Evolutionary conservation across 75 land plant species (phyloP).

Genomic region (Cunninghamia lanceolata): DNA sequence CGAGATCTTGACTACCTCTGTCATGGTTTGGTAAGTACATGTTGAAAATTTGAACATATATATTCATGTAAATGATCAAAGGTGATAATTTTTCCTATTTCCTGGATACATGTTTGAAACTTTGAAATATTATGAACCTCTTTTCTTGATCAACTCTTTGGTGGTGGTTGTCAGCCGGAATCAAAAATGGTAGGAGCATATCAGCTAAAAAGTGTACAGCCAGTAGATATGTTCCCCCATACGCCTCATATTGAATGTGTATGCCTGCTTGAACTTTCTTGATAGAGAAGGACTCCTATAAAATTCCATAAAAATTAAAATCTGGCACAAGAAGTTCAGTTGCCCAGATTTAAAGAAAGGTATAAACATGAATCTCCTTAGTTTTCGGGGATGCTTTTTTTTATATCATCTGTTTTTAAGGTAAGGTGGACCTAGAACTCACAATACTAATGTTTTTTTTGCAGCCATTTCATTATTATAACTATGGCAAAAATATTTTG

Average conservation of each 20-base stretch:
- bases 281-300: conserved; percentile 1
- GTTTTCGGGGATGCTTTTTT: not conserved
- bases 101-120: not conserved
- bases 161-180: conserved; percentile 35
- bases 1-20: conserved; percentile 91
- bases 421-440: not conserved
- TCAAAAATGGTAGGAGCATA: conserved; percentile 58
- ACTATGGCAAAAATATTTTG: not conserved
- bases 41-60: not conserved
- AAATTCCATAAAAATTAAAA: not conserved
- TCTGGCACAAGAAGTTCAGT: not conserved
- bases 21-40: conserved; percentile 66
- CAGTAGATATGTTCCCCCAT: conserved; percentile 99
- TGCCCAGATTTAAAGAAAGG: not conserved
- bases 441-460: not conserved
- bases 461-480: not conserved
- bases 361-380: not conserved
- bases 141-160: not conserved
- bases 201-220: conserved; percentile 63
- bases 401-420: not conserved
- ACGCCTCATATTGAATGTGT: conserved; percentile 98
- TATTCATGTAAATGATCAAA: not conserved
- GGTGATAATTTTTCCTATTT: not conserved
- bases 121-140: not conserved
- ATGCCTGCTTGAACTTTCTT: conserved; percentile 67